phyloP scores from a whole-genome alignment of 495 filamentous ascomycete species.

The Venustampulla echinocandica region DNA sequence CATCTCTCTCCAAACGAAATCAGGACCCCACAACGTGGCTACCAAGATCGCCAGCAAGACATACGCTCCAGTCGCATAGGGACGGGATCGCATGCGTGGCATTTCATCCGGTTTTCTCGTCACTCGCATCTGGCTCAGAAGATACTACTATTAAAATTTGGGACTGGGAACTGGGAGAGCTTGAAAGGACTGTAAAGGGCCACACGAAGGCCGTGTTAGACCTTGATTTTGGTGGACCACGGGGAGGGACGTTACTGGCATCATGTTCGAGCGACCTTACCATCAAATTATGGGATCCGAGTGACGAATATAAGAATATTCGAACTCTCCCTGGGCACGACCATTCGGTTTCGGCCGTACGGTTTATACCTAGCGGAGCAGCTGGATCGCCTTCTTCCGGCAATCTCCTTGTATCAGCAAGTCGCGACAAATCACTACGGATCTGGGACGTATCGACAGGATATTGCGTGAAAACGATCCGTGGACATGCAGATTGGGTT shows the following conservation, averaged over 20 bases:
- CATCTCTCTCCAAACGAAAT: slow-evolving; percentile 66
- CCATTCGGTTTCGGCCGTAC: slow-evolving; percentile 78
- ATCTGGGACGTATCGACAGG: slow-evolving; percentile 93
- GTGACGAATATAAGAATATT: slow-evolving; percentile 91
- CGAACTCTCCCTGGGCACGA: slow-evolving; percentile 90
- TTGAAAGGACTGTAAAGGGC: slow-evolving; percentile 85
- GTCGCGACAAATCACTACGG: slow-evolving; percentile 71
- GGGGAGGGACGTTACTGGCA: slow-evolving; percentile 76
- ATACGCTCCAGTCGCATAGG: slow-evolving; percentile 80
- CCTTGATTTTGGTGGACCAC: slow-evolving; percentile 85
- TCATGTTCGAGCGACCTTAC: slow-evolving; percentile 86
- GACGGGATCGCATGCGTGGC: slow-evolving; percentile 77
- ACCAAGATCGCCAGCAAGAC: slow-evolving; percentile 66
- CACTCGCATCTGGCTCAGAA: slow-evolving; percentile 85
- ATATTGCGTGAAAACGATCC: slow-evolving; percentile 80
- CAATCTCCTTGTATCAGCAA: slow-evolving; percentile 74
- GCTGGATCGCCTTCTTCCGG: slow-evolving; percentile 53
- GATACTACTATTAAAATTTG: slow-evolving; percentile 88
- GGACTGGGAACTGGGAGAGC: slow-evolving; percentile 95
- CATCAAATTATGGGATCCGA: slow-evolving; percentile 95
- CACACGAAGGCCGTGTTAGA: slow-evolving; percentile 87
- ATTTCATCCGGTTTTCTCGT: slow-evolving; percentile 91
- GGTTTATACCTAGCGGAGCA: slow-evolving; percentile 78
- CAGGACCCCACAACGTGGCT: slow-evolving; percentile 85
- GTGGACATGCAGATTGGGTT: slow-evolving; percentile 83